Evolutionary conservation across 192 early-diverging fungal genomes (phyloP).

Genomic region (Pilobolus umbonatus): DNA sequence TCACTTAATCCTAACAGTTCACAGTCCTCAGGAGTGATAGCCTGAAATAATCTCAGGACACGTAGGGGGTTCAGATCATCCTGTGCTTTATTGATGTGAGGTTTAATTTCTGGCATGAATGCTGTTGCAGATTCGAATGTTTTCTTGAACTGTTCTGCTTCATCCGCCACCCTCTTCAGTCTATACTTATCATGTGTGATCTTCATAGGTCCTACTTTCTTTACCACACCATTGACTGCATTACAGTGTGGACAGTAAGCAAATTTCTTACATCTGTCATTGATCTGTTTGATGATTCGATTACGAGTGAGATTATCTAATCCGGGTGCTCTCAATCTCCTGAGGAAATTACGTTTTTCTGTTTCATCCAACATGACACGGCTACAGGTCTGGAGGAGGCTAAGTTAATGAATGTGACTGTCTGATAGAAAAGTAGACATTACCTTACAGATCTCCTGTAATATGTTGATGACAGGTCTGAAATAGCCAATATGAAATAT

Average conservation of each 20-base stretch:
- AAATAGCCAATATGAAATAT: conserved; percentile 99
- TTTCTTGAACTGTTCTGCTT: conserved; percentile 65
- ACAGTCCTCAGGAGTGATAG: conserved; percentile 89
- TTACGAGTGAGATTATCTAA: conserved; percentile 80
- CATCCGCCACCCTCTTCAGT: conserved; percentile 71
- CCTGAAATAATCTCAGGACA: conserved; percentile 81
- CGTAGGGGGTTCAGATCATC: conserved; percentile 93
- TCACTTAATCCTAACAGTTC: conserved; percentile 92
- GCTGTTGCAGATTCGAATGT: conserved; percentile 73
- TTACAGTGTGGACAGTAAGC: conserved; percentile 79
- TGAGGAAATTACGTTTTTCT: conserved; percentile 66
- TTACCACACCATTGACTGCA: conserved; percentile 82
- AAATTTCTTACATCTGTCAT: conserved; percentile 84
- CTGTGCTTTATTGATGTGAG: conserved; percentile 77
- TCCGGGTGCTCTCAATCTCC: conserved; percentile 64
- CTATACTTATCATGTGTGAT: conserved; percentile 94
- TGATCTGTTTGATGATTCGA: conserved; percentile 77
- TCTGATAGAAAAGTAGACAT: neutral
- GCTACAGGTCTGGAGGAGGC: conserved; percentile 62
- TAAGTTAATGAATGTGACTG: neutral
- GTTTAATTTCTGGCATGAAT: conserved; percentile 68
- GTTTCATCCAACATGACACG: conserved; percentile 83
- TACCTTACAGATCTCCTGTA: conserved; percentile 98
- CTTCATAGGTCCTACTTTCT: conserved; percentile 93
- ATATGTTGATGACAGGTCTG: conserved; percentile 75